Conservation (phyloP, 192 early-diverging fungal genomes). For the Neocallimastix lanati region DNA sequence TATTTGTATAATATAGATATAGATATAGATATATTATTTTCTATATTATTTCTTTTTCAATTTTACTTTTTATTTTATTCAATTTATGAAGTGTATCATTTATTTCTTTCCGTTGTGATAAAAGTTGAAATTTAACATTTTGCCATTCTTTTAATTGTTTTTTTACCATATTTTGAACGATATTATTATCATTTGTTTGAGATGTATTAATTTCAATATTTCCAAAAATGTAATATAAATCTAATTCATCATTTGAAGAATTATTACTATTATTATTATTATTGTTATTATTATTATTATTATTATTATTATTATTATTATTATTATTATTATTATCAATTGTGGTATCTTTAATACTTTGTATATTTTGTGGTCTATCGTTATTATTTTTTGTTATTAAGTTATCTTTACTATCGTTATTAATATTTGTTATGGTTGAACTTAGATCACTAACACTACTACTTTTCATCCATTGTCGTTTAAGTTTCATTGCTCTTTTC, state of each 20-base stretch:
- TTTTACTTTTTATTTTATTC: not conserved
- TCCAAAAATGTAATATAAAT: not conserved
- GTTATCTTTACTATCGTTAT: too few species aligned
- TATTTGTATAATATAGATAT: too few species aligned
- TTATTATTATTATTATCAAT: too few species aligned
- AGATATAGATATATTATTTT: too few species aligned
- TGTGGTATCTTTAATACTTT: too few species aligned
- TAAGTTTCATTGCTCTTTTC: not conserved
- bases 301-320: too few species aligned
- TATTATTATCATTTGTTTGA: not conserved
- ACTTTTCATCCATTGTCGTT: not conserved
- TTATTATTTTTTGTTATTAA: too few species aligned
- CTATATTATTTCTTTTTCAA: not conserved
- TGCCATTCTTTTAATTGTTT: not conserved
- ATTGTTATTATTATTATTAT: too few species aligned
- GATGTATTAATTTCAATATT: not conserved
- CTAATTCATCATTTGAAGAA: too few species aligned
- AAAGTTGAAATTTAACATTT: not conserved
- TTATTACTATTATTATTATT: too few species aligned
- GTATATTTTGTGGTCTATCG: too few species aligned
- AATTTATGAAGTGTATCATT: not conserved
- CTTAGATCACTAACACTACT: not conserved
- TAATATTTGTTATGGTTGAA: too few species aligned
- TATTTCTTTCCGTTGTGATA: not conserved
- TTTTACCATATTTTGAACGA: not conserved